Base-by-base conservation (phyloP, 148 eudicot genomes). In the Diospyros kaki region DNA sequence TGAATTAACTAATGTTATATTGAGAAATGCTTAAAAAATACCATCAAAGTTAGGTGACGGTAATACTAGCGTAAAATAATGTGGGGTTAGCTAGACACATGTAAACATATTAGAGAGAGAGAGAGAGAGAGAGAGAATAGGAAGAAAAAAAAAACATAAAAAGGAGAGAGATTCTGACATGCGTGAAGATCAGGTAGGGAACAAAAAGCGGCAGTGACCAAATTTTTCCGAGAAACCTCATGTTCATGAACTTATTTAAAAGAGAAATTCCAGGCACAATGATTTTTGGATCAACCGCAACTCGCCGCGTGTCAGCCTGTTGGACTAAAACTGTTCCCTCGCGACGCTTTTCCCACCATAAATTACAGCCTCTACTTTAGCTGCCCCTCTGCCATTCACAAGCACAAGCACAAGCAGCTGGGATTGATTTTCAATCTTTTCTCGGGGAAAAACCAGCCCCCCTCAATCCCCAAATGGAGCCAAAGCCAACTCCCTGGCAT, bases 231-330 rank as follows among this genome's bases (percentile, higher is more conserved):
- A 74, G 42, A 73, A 79, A 73, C 58, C 72, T 71, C 18, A 12
- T 39, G 12, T 50, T 46, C 9, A 65, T 42, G 41, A 41, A 73
- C 54, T 45, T 63, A 17, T 12, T 59, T 6, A 4, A 8, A 13
- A 39, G 58, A 6, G 63, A 69, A 67, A 66, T 52, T 1, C 73
- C 11, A 44, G 60, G 62, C 78, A 81, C 74, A 69, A 61, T 76
- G 77, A 65, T 41, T 43, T 54, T 15, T 58, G 63, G 68, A 76
- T 82, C 89, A 84, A 84, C 79, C 55, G 63, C 7, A 80, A 60
- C 43, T 14, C 42, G 71, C 80, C 93, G 83, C 84, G 82, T 85
- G 90, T 82, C 64, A 28, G 18, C 42, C 52, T 51, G 45, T 65
- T 66, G 74, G 75, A 80, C 69, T 75, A 69, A 2, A 42, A 52